phyloP scores from a whole-genome alignment of 192 early-diverging fungal genomes.

The Rhizoclosmatium globosum region DNA sequence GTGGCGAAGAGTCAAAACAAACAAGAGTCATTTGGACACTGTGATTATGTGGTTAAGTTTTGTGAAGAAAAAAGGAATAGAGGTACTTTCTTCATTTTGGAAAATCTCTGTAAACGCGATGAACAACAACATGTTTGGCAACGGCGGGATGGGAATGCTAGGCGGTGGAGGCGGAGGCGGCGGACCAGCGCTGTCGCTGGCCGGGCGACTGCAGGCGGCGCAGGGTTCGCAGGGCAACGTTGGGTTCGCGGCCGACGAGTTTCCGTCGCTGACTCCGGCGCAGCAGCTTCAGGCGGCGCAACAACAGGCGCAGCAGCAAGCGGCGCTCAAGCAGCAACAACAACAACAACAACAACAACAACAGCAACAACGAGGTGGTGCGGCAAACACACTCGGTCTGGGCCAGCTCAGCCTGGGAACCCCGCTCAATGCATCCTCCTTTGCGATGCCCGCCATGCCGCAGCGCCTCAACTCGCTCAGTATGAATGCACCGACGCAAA shows the following conservation, averaged over 20 bases:
- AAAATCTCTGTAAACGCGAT: too few species aligned
- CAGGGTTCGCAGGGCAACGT: neutral
- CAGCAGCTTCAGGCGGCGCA: neutral
- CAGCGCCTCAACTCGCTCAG: neutral
- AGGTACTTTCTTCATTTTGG: too few species aligned
- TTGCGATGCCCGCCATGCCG: neutral
- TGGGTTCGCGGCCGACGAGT: neutral
- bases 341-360: constrained; percentile 25
- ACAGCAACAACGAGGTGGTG: neutral
- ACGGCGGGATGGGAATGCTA: too few species aligned
- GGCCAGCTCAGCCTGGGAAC: neutral
- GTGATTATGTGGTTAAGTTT: too few species aligned
- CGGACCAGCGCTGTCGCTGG: neutral
- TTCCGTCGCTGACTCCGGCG: neutral
- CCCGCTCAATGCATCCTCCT: too few species aligned
- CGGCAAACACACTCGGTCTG: neutral
- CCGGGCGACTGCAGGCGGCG: neutral
- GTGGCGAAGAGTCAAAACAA: too few species aligned
- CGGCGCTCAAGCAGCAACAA: neutral
- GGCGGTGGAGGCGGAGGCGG: neutral
- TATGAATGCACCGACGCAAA: neutral
- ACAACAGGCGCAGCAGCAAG: neutral
- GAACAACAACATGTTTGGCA: too few species aligned
- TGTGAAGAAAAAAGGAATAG: too few species aligned
- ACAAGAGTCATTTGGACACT: too few species aligned